A percentile compares a stretch with the other conserved stretches of the same genome.
phyloP scores from a whole-genome alignment of 1,139 yeast genomes.

The Protomyces inouyei region DNA sequence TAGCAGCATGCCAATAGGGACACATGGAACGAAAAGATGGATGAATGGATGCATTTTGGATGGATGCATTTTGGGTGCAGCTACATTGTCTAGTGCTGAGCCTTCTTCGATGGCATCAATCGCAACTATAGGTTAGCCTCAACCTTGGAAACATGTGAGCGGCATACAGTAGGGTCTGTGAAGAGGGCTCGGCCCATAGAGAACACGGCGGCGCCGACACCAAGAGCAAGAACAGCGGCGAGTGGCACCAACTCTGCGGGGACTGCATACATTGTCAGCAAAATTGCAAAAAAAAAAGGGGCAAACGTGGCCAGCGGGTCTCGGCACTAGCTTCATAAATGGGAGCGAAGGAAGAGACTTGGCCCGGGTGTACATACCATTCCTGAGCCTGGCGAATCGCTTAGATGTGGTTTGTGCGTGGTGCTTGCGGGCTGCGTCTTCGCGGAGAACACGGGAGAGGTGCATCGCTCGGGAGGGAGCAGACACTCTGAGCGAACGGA shows the following conservation, averaged over 20 bases:
- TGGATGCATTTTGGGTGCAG: neutral
- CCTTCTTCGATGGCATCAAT: slow-evolving; percentile 22
- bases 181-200: slow-evolving; percentile 26
- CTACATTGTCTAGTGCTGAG: neutral
- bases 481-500: neutral
- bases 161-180: slow-evolving; percentile 20
- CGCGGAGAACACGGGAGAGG: slow-evolving; percentile 6
- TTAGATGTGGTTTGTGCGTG: slow-evolving; percentile 25
- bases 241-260: slow-evolving; percentile 22
- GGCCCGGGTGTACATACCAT: neutral
- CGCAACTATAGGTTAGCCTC: slow-evolving; percentile 2
- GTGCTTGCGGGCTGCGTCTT: slow-evolving; percentile 23
- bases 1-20: neutral
- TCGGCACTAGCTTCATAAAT: neutral
- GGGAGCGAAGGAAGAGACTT: neutral
- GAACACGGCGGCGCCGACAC: slow-evolving; percentile 26
- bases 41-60: neutral
- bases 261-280: neutral
- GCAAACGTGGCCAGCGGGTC: neutral
- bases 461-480: slow-evolving; percentile 7
- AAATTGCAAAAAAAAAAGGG: too few relatives aligned
- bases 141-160: neutral
- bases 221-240: slow-evolving; percentile 26
- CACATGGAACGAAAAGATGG: neutral
- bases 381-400: slow-evolving; percentile 25